A percentile compares a stretch with the other conserved stretches of the same genome.
Conservation (phyloP, 805 yeast species). For the Cyberlindnera lachancei region DNA sequence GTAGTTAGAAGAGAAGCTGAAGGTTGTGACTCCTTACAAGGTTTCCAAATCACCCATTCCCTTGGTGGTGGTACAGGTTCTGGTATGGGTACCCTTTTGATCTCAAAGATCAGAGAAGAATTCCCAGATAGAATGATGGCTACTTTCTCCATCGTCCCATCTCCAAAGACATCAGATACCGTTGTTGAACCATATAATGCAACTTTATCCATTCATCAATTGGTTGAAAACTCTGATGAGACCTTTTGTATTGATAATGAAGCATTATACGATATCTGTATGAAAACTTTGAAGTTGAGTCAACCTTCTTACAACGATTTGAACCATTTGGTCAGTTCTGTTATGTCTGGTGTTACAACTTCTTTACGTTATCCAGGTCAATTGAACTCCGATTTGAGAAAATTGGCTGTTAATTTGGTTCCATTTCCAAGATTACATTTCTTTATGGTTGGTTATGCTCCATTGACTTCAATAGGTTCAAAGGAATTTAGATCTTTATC, state of each 20-base stretch:
- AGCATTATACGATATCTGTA: conserved; percentile 97
- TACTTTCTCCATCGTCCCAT: conserved; percentile 97
- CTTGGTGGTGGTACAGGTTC: conserved; percentile 99
- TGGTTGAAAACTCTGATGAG: conserved; percentile 97
- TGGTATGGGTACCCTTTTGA: conserved; percentile 89
- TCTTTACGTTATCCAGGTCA: conserved; percentile 97
- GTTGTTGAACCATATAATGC: conserved; percentile 99
- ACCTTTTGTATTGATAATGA: conserved; percentile 99
- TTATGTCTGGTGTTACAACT: conserved; percentile 95
- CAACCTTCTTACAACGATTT: conserved; percentile 85
- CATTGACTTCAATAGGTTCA: conserved; percentile 84
- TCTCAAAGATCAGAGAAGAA: conserved; percentile 87
- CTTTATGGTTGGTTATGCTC: conserved; percentile 98
- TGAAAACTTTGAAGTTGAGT: conserved; percentile 84
- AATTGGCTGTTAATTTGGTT: conserved; percentile 96
- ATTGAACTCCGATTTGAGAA: conserved; percentile 93
- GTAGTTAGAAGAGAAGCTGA: conserved; percentile 94
- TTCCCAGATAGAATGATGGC: conserved; percentile 96
- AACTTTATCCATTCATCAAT: conserved; percentile 92
- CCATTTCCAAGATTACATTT: conserved; percentile 99
- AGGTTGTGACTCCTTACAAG: conserved; percentile 96
- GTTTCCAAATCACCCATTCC: conserved; percentile 93
- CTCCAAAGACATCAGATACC: conserved; percentile 93
- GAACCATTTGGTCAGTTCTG: conserved; percentile 93
- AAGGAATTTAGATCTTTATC: conserved; percentile 93